phyloP scores from a whole-genome alignment of 2,329 filamentous ascomycete genomes.

The Ramularia collo-cygni region DNA sequence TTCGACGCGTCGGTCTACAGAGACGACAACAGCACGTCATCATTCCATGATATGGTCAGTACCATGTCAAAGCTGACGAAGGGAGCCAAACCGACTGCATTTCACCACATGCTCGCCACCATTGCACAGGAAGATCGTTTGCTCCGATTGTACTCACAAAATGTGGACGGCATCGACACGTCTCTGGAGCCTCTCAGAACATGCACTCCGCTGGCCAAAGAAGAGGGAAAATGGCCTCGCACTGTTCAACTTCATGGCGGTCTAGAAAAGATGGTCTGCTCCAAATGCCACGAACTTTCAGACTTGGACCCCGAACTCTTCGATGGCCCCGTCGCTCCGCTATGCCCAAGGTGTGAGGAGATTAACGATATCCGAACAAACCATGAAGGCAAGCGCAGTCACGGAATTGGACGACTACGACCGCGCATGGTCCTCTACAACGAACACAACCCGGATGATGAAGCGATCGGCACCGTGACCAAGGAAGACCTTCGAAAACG shows the following conservation, averaged over 20 bases:
- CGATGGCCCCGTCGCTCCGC: constrained; percentile 72
- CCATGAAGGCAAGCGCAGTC: constrained; percentile 77
- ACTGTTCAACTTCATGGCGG: constrained; percentile 93
- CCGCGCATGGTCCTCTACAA: constrained; percentile 97
- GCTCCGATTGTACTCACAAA: constrained; percentile 88
- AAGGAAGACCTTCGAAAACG: constrained; percentile 75
- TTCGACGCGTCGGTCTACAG: constrained; percentile 98
- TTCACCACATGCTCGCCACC: constrained; percentile 89
- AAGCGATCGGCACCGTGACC: constrained; percentile 88
- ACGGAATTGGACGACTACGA: constrained; percentile 82
- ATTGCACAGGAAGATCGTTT: constrained; percentile 80
- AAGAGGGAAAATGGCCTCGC: constrained; percentile 83
- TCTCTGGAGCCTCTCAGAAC: constrained; percentile 73
- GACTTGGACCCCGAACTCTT: constrained; percentile 76
- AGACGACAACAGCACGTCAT: constrained; percentile 77
- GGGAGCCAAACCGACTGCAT: constrained; percentile 71
- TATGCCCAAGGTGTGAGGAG: constrained; percentile 67
- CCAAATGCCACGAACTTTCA: constrained; percentile 74
- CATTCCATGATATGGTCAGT: constrained; percentile 94
- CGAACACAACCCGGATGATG: constrained; percentile 91
- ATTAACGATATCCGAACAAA: constrained; percentile 69
- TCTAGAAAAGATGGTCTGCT: constrained; percentile 92
- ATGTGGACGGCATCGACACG: constrained; percentile 92
- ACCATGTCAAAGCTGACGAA: constrained; percentile 74
- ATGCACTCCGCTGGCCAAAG: constrained; percentile 65